Evolutionary conservation across 179 eudicot species (phyloP).

Genomic region (Beta macrorhiza): DNA sequence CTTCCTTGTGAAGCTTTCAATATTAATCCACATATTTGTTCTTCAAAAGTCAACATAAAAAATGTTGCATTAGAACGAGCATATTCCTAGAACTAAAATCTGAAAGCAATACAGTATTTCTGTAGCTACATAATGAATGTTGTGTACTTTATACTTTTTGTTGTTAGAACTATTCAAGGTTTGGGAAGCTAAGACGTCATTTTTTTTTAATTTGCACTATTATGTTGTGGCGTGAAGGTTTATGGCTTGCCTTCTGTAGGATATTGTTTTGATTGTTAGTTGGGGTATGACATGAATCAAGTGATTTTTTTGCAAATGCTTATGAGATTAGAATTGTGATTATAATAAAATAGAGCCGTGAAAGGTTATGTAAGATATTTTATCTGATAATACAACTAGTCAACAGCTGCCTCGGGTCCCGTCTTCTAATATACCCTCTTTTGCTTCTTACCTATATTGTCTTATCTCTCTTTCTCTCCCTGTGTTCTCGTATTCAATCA

Average conservation of each 20-base stretch:
- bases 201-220: not conserved
- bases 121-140: not conserved
- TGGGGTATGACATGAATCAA: conserved; percentile 10
- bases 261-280: not conserved
- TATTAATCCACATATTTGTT: not conserved
- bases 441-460: not conserved
- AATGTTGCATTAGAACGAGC: not conserved
- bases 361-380: conserved; percentile 17
- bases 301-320: not conserved
- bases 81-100: not conserved
- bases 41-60: not conserved
- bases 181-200: not conserved
- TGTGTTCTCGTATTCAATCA: not conserved
- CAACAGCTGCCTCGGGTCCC: conserved; percentile 21
- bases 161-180: not conserved
- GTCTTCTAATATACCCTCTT: not conserved
- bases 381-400: conserved; percentile 10
- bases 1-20: not conserved
- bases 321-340: conserved; percentile 8
- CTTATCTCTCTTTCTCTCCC: not conserved
- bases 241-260: not conserved
- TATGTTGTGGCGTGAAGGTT: not conserved
- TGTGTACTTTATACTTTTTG: not conserved
- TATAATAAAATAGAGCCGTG: conserved; percentile 12
- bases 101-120: not conserved